phyloP scores from a whole-genome alignment of 805 yeast genomes.

The Debaryomyces castellii region DNA sequence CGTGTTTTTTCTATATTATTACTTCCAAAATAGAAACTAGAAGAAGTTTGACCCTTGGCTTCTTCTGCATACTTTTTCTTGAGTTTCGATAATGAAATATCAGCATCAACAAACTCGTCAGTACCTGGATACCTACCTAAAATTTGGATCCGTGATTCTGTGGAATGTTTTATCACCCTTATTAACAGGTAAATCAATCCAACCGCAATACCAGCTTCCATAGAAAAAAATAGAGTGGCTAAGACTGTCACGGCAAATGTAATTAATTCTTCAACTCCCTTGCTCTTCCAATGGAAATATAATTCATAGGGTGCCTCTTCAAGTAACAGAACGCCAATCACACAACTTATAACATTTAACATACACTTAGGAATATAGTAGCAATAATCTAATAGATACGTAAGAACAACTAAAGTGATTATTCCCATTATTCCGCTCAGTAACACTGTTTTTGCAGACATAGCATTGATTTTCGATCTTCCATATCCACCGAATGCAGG shows the following conservation, averaged over 20 bases:
- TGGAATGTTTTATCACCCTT: constrained; percentile 53
- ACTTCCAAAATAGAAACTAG: background rate
- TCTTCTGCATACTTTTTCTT: background rate
- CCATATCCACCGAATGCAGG: constrained; percentile 98
- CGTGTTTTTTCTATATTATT: constrained; percentile 3
- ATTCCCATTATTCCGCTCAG: constrained; percentile 85
- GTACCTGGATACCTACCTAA: constrained; percentile 44
- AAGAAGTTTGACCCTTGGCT: background rate
- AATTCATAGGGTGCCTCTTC: constrained; percentile 86
- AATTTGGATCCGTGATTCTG: constrained; percentile 44
- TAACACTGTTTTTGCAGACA: constrained; percentile 79
- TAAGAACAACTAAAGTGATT: constrained; percentile 64
- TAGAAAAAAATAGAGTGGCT: constrained; percentile 52
- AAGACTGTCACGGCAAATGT: constrained; percentile 41
- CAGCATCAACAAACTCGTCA: constrained; percentile 42
- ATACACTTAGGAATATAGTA: constrained; percentile 78
- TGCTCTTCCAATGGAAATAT: constrained; percentile 65
- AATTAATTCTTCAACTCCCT: constrained; percentile 74
- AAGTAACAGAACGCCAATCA: constrained; percentile 61
- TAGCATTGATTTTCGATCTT: constrained; percentile 81
- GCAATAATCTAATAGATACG: constrained; percentile 58
- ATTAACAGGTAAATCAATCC: constrained; percentile 81
- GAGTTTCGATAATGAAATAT: constrained; percentile 18
- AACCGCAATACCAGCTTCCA: constrained; percentile 87
- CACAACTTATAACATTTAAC: constrained; percentile 74